A percentile compares a stretch with the other conserved stretches of the same genome.
These are phyloP conservation scores for Cercospora zeina DNA, from an alignment of 2,329 filamentous ascomycete species.

Conservation along the genomic window DNA sequence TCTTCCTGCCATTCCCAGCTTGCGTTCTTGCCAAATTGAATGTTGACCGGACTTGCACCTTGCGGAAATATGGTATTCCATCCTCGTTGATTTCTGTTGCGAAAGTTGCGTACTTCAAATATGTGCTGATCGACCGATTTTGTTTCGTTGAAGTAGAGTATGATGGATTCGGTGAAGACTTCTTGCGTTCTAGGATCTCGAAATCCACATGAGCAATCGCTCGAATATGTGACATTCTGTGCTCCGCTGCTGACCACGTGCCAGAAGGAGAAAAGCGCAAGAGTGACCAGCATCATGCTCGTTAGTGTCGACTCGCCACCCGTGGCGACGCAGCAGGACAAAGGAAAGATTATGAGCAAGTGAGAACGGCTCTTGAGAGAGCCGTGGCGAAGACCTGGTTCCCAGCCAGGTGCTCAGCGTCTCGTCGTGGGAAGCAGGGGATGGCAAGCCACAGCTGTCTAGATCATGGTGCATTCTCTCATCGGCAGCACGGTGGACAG, in stretches of 20 bases:
- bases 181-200: constrained; percentile 44
- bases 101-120: constrained; percentile 46
- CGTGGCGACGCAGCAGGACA: neutral
- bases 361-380: neutral
- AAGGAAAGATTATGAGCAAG: neutral
- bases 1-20: constrained; percentile 28
- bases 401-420: neutral
- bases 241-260: constrained; percentile 17
- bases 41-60: constrained; percentile 46
- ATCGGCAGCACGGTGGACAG: neutral
- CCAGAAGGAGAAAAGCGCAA: constrained; percentile 17
- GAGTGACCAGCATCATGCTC: constrained; percentile 19
- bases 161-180: constrained; percentile 51
- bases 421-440: neutral
- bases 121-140: constrained; percentile 38
- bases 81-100: constrained; percentile 49
- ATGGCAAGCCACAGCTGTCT: neutral
- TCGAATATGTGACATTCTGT: constrained; percentile 25
- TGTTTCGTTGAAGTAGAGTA: constrained; percentile 56
- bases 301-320: neutral
- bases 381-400: neutral
- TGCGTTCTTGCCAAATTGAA: constrained; percentile 40
- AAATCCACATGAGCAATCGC: constrained; percentile 51
- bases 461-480: neutral
- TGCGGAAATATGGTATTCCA: constrained; percentile 51